Evolutionary conservation across 345 rosid species (phyloP), one percentile per base, ranked within the genome.

Genomic region (Rhizophora mangle): DNA sequence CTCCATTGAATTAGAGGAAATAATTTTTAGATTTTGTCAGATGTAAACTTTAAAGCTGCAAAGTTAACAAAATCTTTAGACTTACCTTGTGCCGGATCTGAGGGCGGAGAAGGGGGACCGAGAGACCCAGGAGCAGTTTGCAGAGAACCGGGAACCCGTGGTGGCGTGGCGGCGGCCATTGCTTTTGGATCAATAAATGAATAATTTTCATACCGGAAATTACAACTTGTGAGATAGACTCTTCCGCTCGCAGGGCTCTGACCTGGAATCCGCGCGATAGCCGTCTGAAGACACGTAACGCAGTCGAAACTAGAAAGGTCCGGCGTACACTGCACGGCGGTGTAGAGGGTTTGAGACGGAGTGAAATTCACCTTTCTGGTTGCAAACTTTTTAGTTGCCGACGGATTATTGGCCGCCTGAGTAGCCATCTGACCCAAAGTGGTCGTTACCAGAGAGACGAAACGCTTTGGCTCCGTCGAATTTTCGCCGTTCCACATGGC

Each of bases 281-380:
- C 69, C 16, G 6, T 34, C 1, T 21, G 36, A 64, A 85, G 67
- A 75, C 94, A 88, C 8, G 13, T n/a, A 15, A 56, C 29, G 66
- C 94, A 86, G 1, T 82, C 80, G 29, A 15, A 0, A 22, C 46
- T 69, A 52, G 78, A 67, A 43, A 90, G 58, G 65, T 90, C 90
- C 2, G 85, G 80, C 6, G 87, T 82, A 77, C 97, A 91, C 72
- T 87, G 90, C 8, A 74, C 81, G 3, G 78, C 37, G 6, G 78
- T 77, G 43, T 67, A 82, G 37, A 80, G 10, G 21, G 60, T 72
- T 57, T 27, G 68, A 54, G 63, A 72, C 6, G 6, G n/a, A 0
- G 74, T 73, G 10, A 59, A 80, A 27, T 65, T 63, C 0, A 59
- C 75, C 13, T 82, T 62, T 1, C 62, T 76, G 1, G 67, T 39